Conservation (phyloP, 129 eudicot species). For the Centella asiatica region DNA sequence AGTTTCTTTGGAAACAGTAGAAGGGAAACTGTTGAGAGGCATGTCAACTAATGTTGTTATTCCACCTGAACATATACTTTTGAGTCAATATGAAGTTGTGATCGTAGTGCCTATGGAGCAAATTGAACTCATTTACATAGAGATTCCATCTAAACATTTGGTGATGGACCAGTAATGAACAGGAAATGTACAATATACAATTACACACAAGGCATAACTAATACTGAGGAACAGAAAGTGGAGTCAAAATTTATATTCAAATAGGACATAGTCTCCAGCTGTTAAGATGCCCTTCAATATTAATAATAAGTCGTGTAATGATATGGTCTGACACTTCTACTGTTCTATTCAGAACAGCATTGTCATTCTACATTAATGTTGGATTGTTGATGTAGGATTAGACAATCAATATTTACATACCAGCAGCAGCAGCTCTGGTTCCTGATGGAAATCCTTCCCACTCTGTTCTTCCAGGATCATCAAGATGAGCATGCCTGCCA, state of each 20-base stretch:
- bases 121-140: background rate
- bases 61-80: constrained; percentile 52
- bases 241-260: background rate
- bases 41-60: constrained; percentile 91
- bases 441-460: constrained; percentile 99
- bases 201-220: background rate
- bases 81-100: background rate
- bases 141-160: background rate
- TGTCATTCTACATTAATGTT: background rate
- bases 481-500: constrained; percentile 84
- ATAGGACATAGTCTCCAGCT: background rate
- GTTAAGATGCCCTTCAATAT: background rate
- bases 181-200: background rate
- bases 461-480: constrained; percentile 93
- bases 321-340: too few species aligned
- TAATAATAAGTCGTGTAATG: background rate
- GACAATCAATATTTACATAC: constrained; percentile 22
- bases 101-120: background rate
- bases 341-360: background rate
- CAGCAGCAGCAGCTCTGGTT: constrained; percentile 97
- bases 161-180: background rate
- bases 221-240: background rate
- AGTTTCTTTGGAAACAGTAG: constrained; percentile 78
- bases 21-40: constrained; percentile 89
- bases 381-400: background rate